Evolutionary conservation across 345 rosid genomes (phyloP), one percentile per base, ranked within the genome.

Genomic region (Populus tremula): DNA sequence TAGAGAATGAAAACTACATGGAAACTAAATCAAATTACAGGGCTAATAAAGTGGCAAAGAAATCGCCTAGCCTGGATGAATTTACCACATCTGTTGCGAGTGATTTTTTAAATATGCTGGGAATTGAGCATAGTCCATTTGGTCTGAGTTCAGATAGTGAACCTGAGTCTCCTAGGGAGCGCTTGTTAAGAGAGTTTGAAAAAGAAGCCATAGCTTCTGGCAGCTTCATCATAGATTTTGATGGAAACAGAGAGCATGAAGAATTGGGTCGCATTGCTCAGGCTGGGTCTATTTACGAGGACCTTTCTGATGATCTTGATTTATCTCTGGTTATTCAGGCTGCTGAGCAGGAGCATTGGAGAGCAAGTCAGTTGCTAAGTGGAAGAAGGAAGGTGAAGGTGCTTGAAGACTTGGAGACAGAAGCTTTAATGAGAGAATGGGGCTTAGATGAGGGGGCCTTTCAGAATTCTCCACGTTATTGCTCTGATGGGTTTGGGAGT

Each of bases 401-500:
- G 71, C 85, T 90, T 73, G 94, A 90, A 78, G 88, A 92, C 82
- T 81, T 91, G 89, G 95, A 90, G 83, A 84, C 90, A 38, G 95
- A 91, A 86, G 87, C 84, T 71, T 81, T 90, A 81, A 86, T 90
- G 88, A 85, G 45, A 70, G 82, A 86, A 36, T 88, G 92, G 88
- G 92, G 90, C 73, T 71, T 92, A 63, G 70, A 86, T 50, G 97
- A 92, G 77, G 80, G 70, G 78, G 79, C 86, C n/a, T 89, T 86
- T 69, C 84, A 84, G 41, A 80, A 74, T 79, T 86, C 92, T 78
- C 86, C 85, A 2, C 41, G 20, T 31, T 70, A 56, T 75, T 78
- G 71, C 77, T 82, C 91, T 47, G 90, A 86, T 72, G 98, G 97
- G 71, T 94, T 94, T 82, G 98, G 97, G 62, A 94, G 98, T 86